Evolutionary conservation across 2,329 filamentous ascomycete genomes (phyloP).

Genomic region (Escovopsis sp.): DNA sequence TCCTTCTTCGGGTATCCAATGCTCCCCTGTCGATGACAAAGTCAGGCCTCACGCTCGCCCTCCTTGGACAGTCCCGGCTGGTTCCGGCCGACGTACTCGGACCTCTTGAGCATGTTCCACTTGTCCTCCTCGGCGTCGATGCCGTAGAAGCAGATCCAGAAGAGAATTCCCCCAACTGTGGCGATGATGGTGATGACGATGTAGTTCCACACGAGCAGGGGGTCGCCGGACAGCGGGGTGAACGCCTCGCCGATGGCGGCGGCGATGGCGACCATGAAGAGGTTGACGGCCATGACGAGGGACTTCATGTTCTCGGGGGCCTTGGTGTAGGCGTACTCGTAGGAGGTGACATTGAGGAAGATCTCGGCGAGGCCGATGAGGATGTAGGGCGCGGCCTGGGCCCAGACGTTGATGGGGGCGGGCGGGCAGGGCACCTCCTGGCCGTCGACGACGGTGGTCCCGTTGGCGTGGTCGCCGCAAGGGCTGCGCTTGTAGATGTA

Average conservation of each 20-base stretch:
- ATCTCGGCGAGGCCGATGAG: slow-evolving; percentile 37
- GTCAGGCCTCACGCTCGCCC: slow-evolving; percentile 1
- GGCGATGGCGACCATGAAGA: slow-evolving; percentile 56
- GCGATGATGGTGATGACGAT: slow-evolving; percentile 45
- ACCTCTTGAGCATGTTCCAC: slow-evolving; percentile 44
- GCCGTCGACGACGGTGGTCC: slow-evolving; percentile 8
- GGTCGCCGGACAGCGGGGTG: slow-evolving; percentile 44
- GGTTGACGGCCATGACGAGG: slow-evolving; percentile 53
- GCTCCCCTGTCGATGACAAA: too few species aligned
- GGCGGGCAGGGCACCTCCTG: slow-evolving; percentile 30
- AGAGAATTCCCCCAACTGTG: slow-evolving; percentile 43
- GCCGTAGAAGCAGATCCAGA: slow-evolving; percentile 54
- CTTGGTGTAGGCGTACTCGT: slow-evolving; percentile 66
- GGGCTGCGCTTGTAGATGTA: slow-evolving; percentile 48
- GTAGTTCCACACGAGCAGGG: slow-evolving; percentile 60
- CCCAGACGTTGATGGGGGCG: slow-evolving; percentile 51
- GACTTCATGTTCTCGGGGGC: slow-evolving; percentile 69
- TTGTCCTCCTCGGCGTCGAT: slow-evolving; percentile 53
- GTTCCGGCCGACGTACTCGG: slow-evolving; percentile 25
- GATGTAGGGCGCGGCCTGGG: slow-evolving; percentile 35
- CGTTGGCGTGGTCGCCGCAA: slow-evolving; percentile 41
- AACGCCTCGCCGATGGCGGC: slow-evolving; percentile 57
- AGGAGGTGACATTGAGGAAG: slow-evolving; percentile 40
- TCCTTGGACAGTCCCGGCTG: slow-evolving; percentile 18
- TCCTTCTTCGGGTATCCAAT: too few species aligned